Evolutionary conservation across 164 flowering plant species (phyloP).

Genomic region (Tetracentron sinense): DNA sequence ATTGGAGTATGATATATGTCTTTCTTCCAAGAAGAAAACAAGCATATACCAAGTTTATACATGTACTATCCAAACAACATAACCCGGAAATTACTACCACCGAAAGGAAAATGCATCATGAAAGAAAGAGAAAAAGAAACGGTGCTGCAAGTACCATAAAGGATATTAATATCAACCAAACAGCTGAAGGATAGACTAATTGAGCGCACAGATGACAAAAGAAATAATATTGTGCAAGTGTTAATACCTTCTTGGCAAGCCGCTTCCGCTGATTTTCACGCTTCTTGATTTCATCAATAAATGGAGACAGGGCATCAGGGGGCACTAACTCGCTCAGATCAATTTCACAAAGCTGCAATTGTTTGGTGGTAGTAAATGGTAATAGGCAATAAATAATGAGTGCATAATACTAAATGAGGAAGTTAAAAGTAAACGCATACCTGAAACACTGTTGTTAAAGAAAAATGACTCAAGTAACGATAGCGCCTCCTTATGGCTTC

Average conservation of each 20-base stretch:
- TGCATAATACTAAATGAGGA: background rate
- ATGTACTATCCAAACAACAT: too few species aligned
- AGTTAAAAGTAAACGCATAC: slow-evolving; percentile 24
- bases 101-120: too few species aligned
- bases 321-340: slow-evolving; percentile 64
- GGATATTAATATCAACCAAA: background rate
- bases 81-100: too few species aligned
- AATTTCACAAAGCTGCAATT: slow-evolving; percentile 84
- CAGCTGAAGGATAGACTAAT: background rate
- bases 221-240: background rate
- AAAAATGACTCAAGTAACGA: slow-evolving; percentile 84
- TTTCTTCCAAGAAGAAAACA: too few species aligned
- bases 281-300: slow-evolving; percentile 87
- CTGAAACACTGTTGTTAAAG: slow-evolving; percentile 87
- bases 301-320: slow-evolving; percentile 64
- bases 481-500: slow-evolving; percentile 86
- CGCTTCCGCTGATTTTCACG: slow-evolving; percentile 79
- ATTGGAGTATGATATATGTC: too few species aligned
- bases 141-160: background rate
- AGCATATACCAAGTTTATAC: background rate
- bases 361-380: background rate
- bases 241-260: slow-evolving; percentile 69
- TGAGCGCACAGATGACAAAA: background rate
- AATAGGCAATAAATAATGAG: slow-evolving; percentile 5
- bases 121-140: background rate